phyloP scores from a whole-genome alignment of 306 rosid genomes.

The Phaseolus lunatus region DNA sequence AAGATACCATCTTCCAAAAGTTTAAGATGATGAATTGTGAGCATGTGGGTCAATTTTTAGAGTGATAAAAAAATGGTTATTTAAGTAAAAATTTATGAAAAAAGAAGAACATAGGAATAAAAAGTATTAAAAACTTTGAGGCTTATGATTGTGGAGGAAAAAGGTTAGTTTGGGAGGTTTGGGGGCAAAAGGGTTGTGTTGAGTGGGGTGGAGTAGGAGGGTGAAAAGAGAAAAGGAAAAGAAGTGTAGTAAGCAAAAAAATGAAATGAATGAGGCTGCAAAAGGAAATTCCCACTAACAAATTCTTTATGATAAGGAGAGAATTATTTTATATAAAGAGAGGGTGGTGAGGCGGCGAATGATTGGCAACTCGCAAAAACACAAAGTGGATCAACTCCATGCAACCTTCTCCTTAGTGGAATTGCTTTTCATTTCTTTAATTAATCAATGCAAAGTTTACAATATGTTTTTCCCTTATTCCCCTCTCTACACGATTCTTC shows the following conservation, averaged over 20 bases:
- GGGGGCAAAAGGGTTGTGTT: no score
- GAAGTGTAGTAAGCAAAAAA: slow-evolving; percentile 15
- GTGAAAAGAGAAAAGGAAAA: slow-evolving; percentile 13
- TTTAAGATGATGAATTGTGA: no score
- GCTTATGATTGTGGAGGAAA: no score
- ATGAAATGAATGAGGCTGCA: slow-evolving; percentile 59
- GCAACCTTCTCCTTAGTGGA: slow-evolving; percentile 76
- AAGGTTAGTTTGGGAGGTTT: no score
- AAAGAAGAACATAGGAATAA: no score
- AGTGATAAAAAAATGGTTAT: no score
- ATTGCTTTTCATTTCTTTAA: slow-evolving; percentile 53
- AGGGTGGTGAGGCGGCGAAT: slow-evolving; percentile 44
- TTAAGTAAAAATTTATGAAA: no score
- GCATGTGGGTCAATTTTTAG: no score
- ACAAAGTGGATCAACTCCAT: slow-evolving; percentile 60
- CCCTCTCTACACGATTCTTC: slow-evolving; percentile 54
- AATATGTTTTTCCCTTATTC: slow-evolving; percentile 54
- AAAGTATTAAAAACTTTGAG: no score
- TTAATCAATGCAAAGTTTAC: slow-evolving; percentile 57
- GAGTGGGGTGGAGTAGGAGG: no score
- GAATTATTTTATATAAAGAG: slow-evolving; percentile 50
- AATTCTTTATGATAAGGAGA: slow-evolving; percentile 58
- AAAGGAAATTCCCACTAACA: slow-evolving; percentile 85
- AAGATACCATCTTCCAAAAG: no score
- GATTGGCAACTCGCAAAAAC: slow-evolving; percentile 45